Evolutionary conservation across 768 basidiomycete genomes (phyloP), one percentile per base, ranked within the genome.

Genomic region (Macrolepiota dolichaula): DNA sequence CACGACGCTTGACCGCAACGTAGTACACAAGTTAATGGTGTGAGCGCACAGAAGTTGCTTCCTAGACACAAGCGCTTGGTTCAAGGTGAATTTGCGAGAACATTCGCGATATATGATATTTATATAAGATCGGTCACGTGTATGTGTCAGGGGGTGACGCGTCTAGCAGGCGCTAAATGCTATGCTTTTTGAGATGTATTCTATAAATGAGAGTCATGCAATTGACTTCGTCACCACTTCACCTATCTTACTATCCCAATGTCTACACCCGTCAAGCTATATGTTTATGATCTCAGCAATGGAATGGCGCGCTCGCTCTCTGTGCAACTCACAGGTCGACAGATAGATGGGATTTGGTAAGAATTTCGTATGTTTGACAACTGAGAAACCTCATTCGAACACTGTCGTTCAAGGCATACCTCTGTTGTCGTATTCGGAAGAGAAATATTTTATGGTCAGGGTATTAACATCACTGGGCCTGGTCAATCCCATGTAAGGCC

Each of bases 261-360:
- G 72, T 71, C 74, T 57, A 58, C 70, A 7, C 68, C 70, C n/a
- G 94, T 97, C 17, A 78, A 92, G 65, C 81, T 97, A 25, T 94
- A 95, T 69, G 85, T 96, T 0, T 97, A 97, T 72, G 95, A 97
- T 68, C 86, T 96, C 56, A 94, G 88, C 73, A 86, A 88, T 68
- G 95, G 95, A 44, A 79, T 96, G 67, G 96, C 94, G 5, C 80
- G 81, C 57, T 83, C 86, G 62, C 75, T 97, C 37, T 96, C 94
- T 5, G 75, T 80, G 51, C 89, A 90, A 72, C 79, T 97, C 42
- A 91, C 90, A 0, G 96, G 96, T 4, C 83, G 85, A 55, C 93
- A 95, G 72, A 93, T 97, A 56, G 92, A 97, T 63, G 96, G 96
- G 0, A 86, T 98, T 55, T 98, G 96, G 95, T 92, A 57, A 65